Conservation (phyloP, 306 rosid genomes). For the Canavalia gladiata region DNA sequence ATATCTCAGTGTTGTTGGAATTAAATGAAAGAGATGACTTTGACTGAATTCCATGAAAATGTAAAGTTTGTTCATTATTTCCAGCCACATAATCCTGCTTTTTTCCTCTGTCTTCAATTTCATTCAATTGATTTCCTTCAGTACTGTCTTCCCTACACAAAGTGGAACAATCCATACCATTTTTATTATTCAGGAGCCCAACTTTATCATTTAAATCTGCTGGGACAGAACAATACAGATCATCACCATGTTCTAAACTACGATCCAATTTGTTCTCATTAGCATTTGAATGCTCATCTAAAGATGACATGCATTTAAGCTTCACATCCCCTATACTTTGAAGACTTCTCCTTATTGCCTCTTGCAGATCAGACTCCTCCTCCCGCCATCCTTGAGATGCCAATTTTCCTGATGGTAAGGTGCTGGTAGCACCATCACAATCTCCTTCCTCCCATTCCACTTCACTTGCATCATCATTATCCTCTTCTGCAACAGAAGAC, state of each 20-base stretch:
- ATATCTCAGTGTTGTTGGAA: constrained; percentile 21
- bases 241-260: constrained; percentile 39
- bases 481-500: constrained; percentile 44
- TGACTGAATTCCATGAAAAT: constrained; percentile 50
- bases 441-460: constrained; percentile 91
- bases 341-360: constrained; percentile 93
- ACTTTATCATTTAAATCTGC: constrained; percentile 40
- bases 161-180: constrained; percentile 30
- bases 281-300: constrained; percentile 49
- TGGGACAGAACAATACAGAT: constrained; percentile 37
- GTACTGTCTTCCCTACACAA: constrained; percentile 45
- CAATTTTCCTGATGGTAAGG: constrained; percentile 47
- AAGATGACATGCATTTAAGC: constrained; percentile 33
- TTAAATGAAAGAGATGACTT: constrained; percentile 43
- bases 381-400: constrained; percentile 74
- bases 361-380: constrained; percentile 85
- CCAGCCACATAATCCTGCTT: constrained; percentile 47
- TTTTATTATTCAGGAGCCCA: constrained; percentile 43
- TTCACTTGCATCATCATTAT: constrained; percentile 66
- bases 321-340: constrained; percentile 55
- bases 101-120: constrained; percentile 51
- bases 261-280: constrained; percentile 35
- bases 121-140: constrained; percentile 48
- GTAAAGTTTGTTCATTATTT: constrained; percentile 45
- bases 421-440: constrained; percentile 56